A percentile compares a stretch with the other conserved stretches of the same genome.
These are phyloP conservation scores for Nyctanthes arbortristis DNA, from an alignment of 257 asterid species.

Conservation along the genomic window DNA sequence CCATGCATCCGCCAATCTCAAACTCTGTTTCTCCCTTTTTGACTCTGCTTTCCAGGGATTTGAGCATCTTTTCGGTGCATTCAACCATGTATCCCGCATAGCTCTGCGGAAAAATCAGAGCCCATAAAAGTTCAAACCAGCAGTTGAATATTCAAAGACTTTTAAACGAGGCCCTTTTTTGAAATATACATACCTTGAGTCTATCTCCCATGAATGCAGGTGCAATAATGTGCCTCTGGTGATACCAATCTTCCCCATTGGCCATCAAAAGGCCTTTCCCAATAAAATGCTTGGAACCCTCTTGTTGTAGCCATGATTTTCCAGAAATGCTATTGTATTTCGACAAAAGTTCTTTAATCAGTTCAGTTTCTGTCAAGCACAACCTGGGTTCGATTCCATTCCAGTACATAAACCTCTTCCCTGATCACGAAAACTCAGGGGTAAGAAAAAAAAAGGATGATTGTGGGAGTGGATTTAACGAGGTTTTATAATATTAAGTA, in stretches of 20 bases:
- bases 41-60: constrained; percentile 36
- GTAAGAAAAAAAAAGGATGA: background rate
- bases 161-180: background rate
- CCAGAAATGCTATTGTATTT: constrained; percentile 70
- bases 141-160: too few species aligned
- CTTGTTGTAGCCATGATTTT: constrained; percentile 83
- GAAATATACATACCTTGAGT: constrained; percentile 54
- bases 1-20: constrained; percentile 78
- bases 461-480: too few species aligned
- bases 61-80: constrained; percentile 65
- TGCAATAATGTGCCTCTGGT: constrained; percentile 84
- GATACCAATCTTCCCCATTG: constrained; percentile 83
- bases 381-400: constrained; percentile 84
- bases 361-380: constrained; percentile 66
- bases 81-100: constrained; percentile 83
- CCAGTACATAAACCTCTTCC: constrained; percentile 78
- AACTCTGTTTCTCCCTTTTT: constrained; percentile 54
- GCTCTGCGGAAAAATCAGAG: constrained; percentile 43
- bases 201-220: constrained; percentile 89
- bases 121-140: too few species aligned
- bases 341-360: constrained; percentile 70
- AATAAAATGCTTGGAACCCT: constrained; percentile 82
- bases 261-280: constrained; percentile 94
- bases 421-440: constrained; percentile 29
- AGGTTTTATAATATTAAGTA: too few species aligned